Conservation (phyloP, 2,329 filamentous ascomycete species). For the Metarhizium brunneum region DNA sequence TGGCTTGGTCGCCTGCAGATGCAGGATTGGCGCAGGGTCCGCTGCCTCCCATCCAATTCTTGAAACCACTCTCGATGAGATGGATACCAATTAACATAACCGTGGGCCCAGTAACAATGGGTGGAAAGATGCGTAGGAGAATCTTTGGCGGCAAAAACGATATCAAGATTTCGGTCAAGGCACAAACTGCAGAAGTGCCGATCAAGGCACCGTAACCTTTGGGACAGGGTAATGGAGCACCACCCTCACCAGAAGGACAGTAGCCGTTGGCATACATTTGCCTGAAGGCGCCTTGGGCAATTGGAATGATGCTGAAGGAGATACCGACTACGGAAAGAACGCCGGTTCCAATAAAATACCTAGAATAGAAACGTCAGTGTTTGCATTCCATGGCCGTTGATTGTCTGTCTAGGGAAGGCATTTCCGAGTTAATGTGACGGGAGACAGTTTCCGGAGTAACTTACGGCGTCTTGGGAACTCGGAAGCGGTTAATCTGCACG, state of each 20-base stretch:
- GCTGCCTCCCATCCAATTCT: slow-evolving; percentile 69
- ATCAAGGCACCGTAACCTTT: slow-evolving; percentile 65
- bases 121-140: slow-evolving; percentile 67
- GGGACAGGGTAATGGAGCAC: slow-evolving; percentile 63
- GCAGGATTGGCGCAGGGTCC: slow-evolving; percentile 45
- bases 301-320: slow-evolving; percentile 24
- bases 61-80: slow-evolving; percentile 62
- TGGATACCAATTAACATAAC: slow-evolving; percentile 63
- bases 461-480: slow-evolving; percentile 55
- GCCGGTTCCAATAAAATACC: slow-evolving; percentile 70
- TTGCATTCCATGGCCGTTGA: not conserved
- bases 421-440: not conserved
- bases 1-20: slow-evolving; percentile 25
- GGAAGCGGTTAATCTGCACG: slow-evolving; percentile 70
- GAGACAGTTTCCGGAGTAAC: slow-evolving; percentile 11
- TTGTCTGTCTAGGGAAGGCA: not conserved
- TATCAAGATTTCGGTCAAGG: slow-evolving; percentile 62
- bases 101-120: slow-evolving; percentile 67
- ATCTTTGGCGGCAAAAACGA: slow-evolving; percentile 63
- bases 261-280: slow-evolving; percentile 74
- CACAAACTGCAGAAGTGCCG: slow-evolving; percentile 57
- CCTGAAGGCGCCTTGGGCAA: slow-evolving; percentile 54
- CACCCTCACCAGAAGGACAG: slow-evolving; percentile 49
- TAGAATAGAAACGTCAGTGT: slow-evolving; percentile 16
- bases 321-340: slow-evolving; percentile 69